Evolutionary conservation across 495 filamentous ascomycete genomes (phyloP), one percentile per base, ranked within the genome.

Genomic region (Amniculicola lignicola): DNA sequence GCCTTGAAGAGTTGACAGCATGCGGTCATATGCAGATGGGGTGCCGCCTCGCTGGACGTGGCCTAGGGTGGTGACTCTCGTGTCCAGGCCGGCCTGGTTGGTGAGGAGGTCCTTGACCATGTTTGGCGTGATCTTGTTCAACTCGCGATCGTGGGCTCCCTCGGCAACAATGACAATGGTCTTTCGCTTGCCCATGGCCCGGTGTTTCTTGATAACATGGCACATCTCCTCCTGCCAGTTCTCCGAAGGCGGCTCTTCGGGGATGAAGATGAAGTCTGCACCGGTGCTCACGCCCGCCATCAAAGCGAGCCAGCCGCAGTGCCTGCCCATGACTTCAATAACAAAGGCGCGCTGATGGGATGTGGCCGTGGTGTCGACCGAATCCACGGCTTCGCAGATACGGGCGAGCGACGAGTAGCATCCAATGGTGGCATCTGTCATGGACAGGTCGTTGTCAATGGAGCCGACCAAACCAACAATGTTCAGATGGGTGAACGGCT

Each of bases 301-400:
- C 39, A 99, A 76, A 37, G 93, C 94, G 44, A 99, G 75, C 94
- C 94, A 99, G 35, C 94, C 94, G 65, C 94, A 99, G 72, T 97
- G 92, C 51, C 94, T 82, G n/a, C 94, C 94, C 94, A 99, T 99
- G 41, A 97, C 94, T 69, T 97, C 94, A 62, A 99, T 86, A 24
- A 99, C 92, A 70, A 99, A 99, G 33, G 94, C 94, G 61, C 94
- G 78, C 51, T 95, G 95, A 72, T 97, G 94, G n/a, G 89, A 95
- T 31, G 84, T 89, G 5, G 94, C 94, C 1, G 94, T 99, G 27
- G 93, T 90, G 70, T 97, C 95, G 59, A 99, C 95, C 69, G 87
- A 89, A 72, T 99, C 94, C 21, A 99, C 86, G 42, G 89, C 84
- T 66, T 96, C 85, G 73, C 93, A 97, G 60, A 99, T 93, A 46